A percentile compares a stretch with the other conserved stretches of the same genome.
Evolutionary conservation across 2,329 filamentous ascomycete species (phyloP).

Genomic region (Hyphodiscus sp.): DNA sequence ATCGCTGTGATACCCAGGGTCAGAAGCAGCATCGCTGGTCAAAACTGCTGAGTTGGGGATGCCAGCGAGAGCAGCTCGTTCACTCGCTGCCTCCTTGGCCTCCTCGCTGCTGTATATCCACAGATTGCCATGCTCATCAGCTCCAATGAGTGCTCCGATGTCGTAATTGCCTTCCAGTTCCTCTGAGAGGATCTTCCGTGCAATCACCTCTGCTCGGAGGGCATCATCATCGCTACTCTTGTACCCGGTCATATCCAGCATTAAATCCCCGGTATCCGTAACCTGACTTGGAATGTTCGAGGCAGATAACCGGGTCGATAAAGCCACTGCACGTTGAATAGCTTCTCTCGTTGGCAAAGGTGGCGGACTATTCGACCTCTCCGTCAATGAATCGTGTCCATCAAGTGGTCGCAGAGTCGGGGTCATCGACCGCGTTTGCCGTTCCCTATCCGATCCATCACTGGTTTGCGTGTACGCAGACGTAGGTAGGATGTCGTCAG

Average conservation of each 20-base stretch:
- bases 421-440: conserved; percentile 34
- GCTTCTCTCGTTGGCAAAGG: conserved; percentile 67
- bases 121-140: conserved; percentile 92
- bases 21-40: conserved; percentile 66
- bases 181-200: conserved; percentile 84
- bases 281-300: conserved; percentile 91
- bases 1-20: conserved; percentile 94
- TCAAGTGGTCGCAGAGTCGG: conserved; percentile 30
- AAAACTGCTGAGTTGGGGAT: conserved; percentile 29
- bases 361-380: conserved; percentile 70
- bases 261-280: conserved; percentile 88
- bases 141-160: conserved; percentile 89
- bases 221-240: conserved; percentile 92
- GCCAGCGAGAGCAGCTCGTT: conserved; percentile 46
- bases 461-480: conserved; percentile 34
- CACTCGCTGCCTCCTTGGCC: conserved; percentile 82
- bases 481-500: conserved; percentile 47
- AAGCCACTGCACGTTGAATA: conserved; percentile 70
- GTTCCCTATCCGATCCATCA: conserved; percentile 27
- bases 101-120: conserved; percentile 99
- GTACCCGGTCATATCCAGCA: conserved; percentile 97
- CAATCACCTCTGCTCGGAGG: conserved; percentile 84
- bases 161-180: conserved; percentile 94
- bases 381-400: conserved; percentile 31
- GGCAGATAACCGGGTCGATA: conserved; percentile 80